Evolutionary conservation across 331 rosid species (phyloP).

Genomic region (Phaseolus coccineus): DNA sequence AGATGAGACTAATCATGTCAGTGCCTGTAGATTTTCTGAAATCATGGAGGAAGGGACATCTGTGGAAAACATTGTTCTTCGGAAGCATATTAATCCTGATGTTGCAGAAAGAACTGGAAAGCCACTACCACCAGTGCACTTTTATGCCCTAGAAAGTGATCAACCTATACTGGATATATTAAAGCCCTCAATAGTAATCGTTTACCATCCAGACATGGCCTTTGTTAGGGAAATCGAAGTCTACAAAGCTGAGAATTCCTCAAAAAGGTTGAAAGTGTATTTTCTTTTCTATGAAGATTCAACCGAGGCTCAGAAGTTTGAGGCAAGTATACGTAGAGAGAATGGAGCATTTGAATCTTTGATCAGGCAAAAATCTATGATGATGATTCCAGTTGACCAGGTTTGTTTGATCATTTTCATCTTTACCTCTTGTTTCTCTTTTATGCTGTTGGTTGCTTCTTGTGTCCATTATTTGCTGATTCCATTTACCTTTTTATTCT

Average conservation of each 20-base stretch:
- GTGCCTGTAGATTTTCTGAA: slow-evolving; percentile 52
- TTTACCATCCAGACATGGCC: slow-evolving; percentile 93
- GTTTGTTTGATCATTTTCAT: slow-evolving; percentile 47
- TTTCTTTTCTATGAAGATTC: slow-evolving; percentile 94
- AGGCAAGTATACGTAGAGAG: slow-evolving; percentile 92
- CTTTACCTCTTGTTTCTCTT: neutral
- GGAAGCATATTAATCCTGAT: slow-evolving; percentile 56
- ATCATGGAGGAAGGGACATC: slow-evolving; percentile 46
- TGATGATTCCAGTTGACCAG: slow-evolving; percentile 97
- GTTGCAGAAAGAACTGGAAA: slow-evolving; percentile 49
- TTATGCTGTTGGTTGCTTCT: slow-evolving; percentile 25
- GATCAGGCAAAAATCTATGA: slow-evolving; percentile 94
- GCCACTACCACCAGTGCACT: slow-evolving; percentile 78
- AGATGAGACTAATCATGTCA: slow-evolving; percentile 50
- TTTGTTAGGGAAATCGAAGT: slow-evolving; percentile 96
- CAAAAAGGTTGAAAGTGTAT: slow-evolving; percentile 78
- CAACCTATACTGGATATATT: slow-evolving; percentile 83
- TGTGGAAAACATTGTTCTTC: slow-evolving; percentile 52
- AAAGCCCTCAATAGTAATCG: slow-evolving; percentile 80
- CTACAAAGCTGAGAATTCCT: slow-evolving; percentile 80
- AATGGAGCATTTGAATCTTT: slow-evolving; percentile 97
- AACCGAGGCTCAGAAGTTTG: slow-evolving; percentile 90
- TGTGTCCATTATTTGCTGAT: slow-evolving; percentile 21
- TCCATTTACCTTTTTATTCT: slow-evolving; percentile 19
- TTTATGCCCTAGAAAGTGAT: slow-evolving; percentile 92